Conservation (phyloP, 306 rosid species). For the Acacia confusa region DNA sequence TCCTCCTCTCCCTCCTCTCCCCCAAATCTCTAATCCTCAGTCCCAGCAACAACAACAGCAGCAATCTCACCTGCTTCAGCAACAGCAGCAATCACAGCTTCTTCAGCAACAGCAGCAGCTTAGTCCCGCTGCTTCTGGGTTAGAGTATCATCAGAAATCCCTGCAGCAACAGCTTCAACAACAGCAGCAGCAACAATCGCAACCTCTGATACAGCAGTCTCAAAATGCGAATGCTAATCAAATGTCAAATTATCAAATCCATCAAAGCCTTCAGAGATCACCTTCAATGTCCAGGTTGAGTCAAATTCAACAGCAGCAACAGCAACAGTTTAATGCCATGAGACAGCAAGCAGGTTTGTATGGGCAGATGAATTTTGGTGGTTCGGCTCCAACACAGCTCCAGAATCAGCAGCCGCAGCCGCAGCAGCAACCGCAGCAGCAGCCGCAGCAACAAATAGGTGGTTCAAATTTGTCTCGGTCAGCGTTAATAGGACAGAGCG, state of each 20-base stretch:
- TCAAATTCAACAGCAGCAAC: conserved; percentile 62
- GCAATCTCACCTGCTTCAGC: background rate
- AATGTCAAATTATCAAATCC: conserved; percentile 57
- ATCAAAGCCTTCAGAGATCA: conserved; percentile 62
- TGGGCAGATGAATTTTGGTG: conserved; percentile 81
- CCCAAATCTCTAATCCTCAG: conserved; percentile 52
- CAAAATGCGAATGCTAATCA: conserved; percentile 51
- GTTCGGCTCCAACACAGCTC: conserved; percentile 53
- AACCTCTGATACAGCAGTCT: conserved; percentile 27
- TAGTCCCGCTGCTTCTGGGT: background rate
- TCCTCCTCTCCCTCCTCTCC: conserved; percentile 48
- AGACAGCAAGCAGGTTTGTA: conserved; percentile 69
- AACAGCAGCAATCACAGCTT: too few species aligned
- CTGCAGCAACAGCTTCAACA: conserved; percentile 20
- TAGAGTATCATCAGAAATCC: background rate
- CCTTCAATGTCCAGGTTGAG: conserved; percentile 57
- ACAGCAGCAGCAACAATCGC: conserved; percentile 27
- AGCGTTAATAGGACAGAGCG: conserved; percentile 67
- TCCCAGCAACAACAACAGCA: conserved; percentile 35
- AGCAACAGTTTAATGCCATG: conserved; percentile 60
- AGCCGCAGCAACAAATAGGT: conserved; percentile 53
- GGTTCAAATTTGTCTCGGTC: conserved; percentile 66
- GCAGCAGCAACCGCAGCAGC: conserved; percentile 46
- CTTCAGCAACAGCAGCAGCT: conserved; percentile 16
- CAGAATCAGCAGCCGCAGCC: conserved; percentile 57